Base-by-base conservation (phyloP, 257 asterid species). In the Solanum megistacrolobum region DNA sequence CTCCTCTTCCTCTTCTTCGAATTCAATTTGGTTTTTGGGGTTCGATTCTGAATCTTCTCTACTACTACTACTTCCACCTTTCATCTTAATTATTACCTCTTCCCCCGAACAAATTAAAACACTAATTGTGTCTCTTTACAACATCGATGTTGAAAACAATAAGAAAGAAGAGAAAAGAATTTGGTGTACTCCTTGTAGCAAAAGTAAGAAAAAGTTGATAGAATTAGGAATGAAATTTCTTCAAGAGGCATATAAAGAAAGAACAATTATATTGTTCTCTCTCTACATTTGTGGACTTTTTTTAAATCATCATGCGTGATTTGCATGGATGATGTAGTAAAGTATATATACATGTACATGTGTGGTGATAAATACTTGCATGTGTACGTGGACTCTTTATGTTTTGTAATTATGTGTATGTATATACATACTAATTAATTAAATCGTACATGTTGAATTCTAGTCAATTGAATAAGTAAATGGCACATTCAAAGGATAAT, bases 191-290 rank as follows among this genome's bases (percentile, higher is more conserved):
- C 87, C 58, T 90, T 88, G 92, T 82, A 76, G 90, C 89, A 9
- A 81, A 48, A 29, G 66, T 9, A 91, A 92, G 29, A 31, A 92
- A 92, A 92, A 94, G 95, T 93, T 92, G 97, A 91, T 92, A 86
- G 94, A 93, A 93, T 93, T 96, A 93, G 98, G 96, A 96, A 96
- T 92, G 95, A 93, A 92, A 92, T 84, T 85, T 89, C 91, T 92
- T 90, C 89, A 90, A 90, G 89, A 74, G 89, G 92, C 89, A 91
- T 92, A 89, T 91, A 94, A 92, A 92, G 9, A 94, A 92, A 92
- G 1, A 52, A 52, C 90, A 92, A 89, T 41, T 41, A 11, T 41
- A 41, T 89, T 20, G 66, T 55, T 89, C 92, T 66, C 90, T 88
- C 91, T 91, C 87, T 36, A 86, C 87, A 36, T 48, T 36, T 66